Evolutionary conservation across 169 alveolate species (phyloP).

Genomic region (Eimeria sp.): DNA sequence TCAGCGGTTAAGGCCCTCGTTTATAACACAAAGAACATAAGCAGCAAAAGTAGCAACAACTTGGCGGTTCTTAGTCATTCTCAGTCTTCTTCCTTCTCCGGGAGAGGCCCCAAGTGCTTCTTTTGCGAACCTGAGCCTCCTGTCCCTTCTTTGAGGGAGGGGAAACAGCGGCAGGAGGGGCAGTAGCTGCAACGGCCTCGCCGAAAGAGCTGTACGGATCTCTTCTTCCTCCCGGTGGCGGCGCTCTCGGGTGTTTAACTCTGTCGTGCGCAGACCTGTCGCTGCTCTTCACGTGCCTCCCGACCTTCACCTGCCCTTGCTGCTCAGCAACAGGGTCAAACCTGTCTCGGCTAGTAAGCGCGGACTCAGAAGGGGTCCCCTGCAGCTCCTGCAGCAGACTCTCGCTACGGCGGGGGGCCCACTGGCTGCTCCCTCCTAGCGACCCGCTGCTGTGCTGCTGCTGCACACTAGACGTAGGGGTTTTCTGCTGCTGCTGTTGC

Average conservation of each 20-base stretch:
- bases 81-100: neutral
- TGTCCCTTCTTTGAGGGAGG: neutral
- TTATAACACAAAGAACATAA: neutral
- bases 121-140: neutral
- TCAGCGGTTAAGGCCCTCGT: no score
- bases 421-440: neutral
- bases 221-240: neutral
- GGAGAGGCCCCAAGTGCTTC: neutral
- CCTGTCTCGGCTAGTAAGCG: neutral
- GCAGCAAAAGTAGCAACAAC: constrained; percentile 22
- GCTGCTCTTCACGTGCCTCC: neutral
- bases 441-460: constrained; percentile 37
- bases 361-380: neutral
- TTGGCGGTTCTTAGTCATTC: neutral
- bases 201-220: neutral
- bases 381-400: constrained; percentile 38
- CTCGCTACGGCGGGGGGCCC: constrained; percentile 10
- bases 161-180: neutral
- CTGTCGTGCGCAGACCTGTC: neutral
- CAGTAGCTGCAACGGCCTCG: neutral
- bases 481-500: constrained; percentile 3
- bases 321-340: constrained; percentile 36
- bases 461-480: neutral
- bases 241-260: neutral
- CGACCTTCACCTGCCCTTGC: constrained; percentile 1